Evolutionary conservation across 768 basidiomycete species (phyloP), one percentile per base, ranked within the genome.

Genomic region (Chalciporus sphaerocephalus): DNA sequence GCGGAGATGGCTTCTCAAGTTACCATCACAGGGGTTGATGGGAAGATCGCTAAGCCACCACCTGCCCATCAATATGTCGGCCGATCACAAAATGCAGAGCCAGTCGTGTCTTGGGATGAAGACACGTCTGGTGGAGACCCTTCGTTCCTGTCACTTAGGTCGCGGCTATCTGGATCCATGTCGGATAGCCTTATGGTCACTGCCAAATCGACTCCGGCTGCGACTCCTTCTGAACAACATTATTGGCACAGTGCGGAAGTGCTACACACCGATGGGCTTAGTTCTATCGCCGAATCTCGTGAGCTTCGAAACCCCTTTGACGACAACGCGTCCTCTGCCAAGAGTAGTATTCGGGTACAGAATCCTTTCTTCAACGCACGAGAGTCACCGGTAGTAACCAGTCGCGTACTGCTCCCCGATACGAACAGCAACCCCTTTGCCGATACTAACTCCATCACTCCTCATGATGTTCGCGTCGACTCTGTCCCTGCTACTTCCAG

Each of bases 201-300:
- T 58, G 81, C 79, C 25, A 80, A 79, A 57, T 77, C 75, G 50
- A 87, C 85, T 5, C 85, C 85, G 37, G 69, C 69, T 7, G 76
- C 81, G 11, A 79, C 71, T 21, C 55, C 64, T 4, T 73, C 77
- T 2, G 65, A 72, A 13, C 59, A 67, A 2, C 85, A 87, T 65
- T 72, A 61, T 38, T 87, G 85, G 85, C 79, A 87, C 61, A 81
- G 80, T 7, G 83, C 83, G 3, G 80, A 85, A 55, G 79, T 85
- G 16, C 52, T 84, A 40, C 67, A 76, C 44, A 67, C 66, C 37
- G 66, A 60, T 23, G 61, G 63, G 35, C 40, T 57, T 2, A 60
- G 59, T 35, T 36, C 48, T 1, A 50, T 40, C 12, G 27, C 43
- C 21, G 51, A 53, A 4, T 6, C 13, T 4, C 30, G 23, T 5